Evolutionary conservation across 2,329 filamentous ascomycete genomes (phyloP).

Genomic region (Alternaria panax): DNA sequence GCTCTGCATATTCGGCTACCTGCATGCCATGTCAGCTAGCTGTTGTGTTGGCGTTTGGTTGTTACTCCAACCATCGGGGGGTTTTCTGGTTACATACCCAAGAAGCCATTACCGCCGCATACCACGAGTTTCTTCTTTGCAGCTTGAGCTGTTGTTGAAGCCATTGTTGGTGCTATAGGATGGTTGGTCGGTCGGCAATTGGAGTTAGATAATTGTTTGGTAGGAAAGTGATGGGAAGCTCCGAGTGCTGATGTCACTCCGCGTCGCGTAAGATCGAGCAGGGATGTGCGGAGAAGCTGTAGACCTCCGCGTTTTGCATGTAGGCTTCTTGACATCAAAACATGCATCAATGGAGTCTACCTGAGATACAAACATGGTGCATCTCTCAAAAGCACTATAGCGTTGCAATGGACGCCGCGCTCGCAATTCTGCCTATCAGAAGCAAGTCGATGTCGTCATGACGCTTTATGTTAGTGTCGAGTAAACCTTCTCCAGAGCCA

Average conservation of each 20-base stretch:
- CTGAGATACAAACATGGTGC: neutral
- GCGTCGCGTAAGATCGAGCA: conserved; percentile 35
- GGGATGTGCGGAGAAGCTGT: conserved; percentile 24
- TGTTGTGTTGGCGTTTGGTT: neutral
- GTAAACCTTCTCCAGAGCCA: neutral
- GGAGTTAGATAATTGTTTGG: neutral
- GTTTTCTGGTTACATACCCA: conserved; percentile 62
- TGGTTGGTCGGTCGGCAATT: neutral
- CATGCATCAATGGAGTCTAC: neutral
- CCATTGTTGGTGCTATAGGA: conserved; percentile 50
- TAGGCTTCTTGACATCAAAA: neutral
- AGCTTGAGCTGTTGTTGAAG: conserved; percentile 62
- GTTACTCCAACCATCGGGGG: neutral
- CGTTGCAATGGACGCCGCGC: neutral
- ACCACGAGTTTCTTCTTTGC: conserved; percentile 83
- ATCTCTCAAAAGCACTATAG: neutral
- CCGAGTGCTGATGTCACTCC: conserved; percentile 48
- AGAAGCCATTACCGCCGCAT: conserved; percentile 91
- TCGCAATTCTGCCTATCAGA: neutral
- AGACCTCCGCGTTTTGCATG: conserved; percentile 12
- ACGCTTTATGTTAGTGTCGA: conserved; percentile 1
- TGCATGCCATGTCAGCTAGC: conserved; percentile 31
- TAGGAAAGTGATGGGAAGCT: conserved; percentile 11
- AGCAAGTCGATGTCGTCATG: conserved; percentile 5
- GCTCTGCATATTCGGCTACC: conserved; percentile 87